Percentiles rank a stretch among this genome's conserved stretches.
phyloP scores from a whole-genome alignment of 768 basidiomycete genomes.

The Termitomyces sp. region DNA sequence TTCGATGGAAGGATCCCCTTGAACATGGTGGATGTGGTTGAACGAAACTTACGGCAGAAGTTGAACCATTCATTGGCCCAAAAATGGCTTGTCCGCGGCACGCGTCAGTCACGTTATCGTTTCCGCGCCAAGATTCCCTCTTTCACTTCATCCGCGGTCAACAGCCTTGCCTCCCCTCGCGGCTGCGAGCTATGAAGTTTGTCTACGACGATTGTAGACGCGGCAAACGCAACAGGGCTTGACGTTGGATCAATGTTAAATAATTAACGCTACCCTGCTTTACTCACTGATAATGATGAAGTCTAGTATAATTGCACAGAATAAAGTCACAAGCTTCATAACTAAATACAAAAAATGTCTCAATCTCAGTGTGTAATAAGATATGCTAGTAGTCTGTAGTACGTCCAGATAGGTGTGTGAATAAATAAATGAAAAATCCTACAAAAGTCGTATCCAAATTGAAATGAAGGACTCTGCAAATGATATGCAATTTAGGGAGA shows the following conservation, averaged over 20 bases:
- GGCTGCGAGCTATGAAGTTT: no score
- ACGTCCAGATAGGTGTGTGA: not conserved
- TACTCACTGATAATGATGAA: no score
- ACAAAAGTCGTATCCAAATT: not conserved
- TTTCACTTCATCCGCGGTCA: no score
- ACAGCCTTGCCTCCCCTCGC: no score
- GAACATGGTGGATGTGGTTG: conserved; percentile 52
- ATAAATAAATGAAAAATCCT: not conserved
- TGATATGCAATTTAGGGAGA: conserved; percentile 23
- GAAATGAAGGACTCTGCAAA: not conserved
- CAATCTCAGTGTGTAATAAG: not conserved
- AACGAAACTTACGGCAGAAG: conserved; percentile 4
- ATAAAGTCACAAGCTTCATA: not conserved
- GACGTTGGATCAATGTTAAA: no score
- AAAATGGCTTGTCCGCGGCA: conserved; percentile 1
- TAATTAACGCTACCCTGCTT: no score
- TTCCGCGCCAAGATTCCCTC: not conserved
- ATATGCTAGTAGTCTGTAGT: not conserved
- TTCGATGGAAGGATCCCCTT: conserved; percentile 73
- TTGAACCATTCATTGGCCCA: conserved; percentile 7
- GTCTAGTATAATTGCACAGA: not conserved
- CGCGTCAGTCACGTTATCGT: conserved; percentile 12
- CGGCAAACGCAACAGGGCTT: no score
- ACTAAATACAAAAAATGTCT: not conserved
- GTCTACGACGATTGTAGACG: no score